Conservation (phyloP, 495 filamentous ascomycete species). For the Staphylotrichum longicolle region DNA sequence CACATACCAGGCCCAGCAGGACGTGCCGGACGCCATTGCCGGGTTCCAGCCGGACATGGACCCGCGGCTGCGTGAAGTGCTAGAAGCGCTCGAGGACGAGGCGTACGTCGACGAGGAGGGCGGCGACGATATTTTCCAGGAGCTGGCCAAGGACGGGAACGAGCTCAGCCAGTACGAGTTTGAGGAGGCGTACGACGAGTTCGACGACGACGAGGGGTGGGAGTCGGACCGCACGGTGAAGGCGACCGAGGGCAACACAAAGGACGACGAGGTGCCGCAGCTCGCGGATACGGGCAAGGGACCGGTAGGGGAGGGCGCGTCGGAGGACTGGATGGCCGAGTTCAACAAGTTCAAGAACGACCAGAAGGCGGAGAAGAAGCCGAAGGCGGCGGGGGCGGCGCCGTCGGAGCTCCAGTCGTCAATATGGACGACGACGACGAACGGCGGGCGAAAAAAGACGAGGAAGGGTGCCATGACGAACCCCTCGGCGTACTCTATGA, state of each 20-base stretch:
- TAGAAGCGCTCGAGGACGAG: constrained; percentile 95
- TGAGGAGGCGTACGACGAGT: constrained; percentile 53
- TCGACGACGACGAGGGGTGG: constrained; percentile 72
- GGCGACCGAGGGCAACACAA: constrained; percentile 50
- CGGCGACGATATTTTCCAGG: constrained; percentile 72
- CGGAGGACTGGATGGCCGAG: constrained; percentile 78
- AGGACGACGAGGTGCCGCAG: constrained; percentile 49
- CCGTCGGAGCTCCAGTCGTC: constrained; percentile 69
- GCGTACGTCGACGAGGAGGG: constrained; percentile 86
- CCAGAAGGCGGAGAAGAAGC: constrained; percentile 49
- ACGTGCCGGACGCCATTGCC: constrained; percentile 83
- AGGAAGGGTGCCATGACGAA: constrained; percentile 86
- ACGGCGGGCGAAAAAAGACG: constrained; percentile 75
- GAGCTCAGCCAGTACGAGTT: constrained; percentile 56
- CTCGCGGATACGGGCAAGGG: constrained; percentile 43
- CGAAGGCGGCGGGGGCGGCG: constrained; percentile 38
- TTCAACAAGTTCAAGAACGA: constrained; percentile 88
- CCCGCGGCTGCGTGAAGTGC: constrained; percentile 81
- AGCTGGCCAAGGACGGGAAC: constrained; percentile 69
- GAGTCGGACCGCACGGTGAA: constrained; percentile 93
- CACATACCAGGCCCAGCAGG: constrained; percentile 90
- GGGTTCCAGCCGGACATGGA: constrained; percentile 99
- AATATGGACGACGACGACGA: constrained; percentile 75
- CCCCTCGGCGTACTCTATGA: constrained; percentile 94
- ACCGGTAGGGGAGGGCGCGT: constrained; percentile 42